Base-by-base conservation (phyloP, 23 red algal genomes). In the Gracilaria domingensis region DNA sequence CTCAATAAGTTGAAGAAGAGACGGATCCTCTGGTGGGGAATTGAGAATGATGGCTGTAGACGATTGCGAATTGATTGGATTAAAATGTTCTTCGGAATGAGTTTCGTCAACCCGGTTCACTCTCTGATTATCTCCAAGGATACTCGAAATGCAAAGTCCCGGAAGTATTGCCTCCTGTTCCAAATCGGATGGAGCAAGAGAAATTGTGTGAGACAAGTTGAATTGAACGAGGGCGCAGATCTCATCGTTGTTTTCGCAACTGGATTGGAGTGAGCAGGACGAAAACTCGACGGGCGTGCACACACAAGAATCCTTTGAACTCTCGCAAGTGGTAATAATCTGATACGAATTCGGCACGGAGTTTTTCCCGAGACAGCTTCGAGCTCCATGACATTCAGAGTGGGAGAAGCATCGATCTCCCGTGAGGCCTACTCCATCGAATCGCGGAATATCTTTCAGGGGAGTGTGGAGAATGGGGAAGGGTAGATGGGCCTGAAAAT, bases 311-410 rank as follows among this genome's bases (percentile, higher is more conserved):
- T 29, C 26, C 11, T 29, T 33, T 18, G 62, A 29, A 33, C 26
- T 36, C 33, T 67, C 62, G 17, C 62, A 67, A 8, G 28, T 36
- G 3, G 62, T 67, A 30, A 67, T 36, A 1, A 14, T 67, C 14
- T 67, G 28, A 17, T 67, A 33, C 20, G 28, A 33, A 8, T 67
- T 67, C 12, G 62, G 33, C 8, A 67, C 28, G 33, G 9, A 17
- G 51, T 55, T 55, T 18, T 20, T 55, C 18, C 62, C 62, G 33
- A 29, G 62, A 67, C 62, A 67, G 62, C 62, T 67, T 30, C 62
- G 26, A 35, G 62, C 26, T 67, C 62, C 62, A 33, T 25, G 26
- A 17, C 62, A 67, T 2, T 67, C 62, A 29, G 26, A 33, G 33
- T 67, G 62, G 3, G 5, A 33, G 20, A 67, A 33, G 17, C 62